Evolutionary conservation across 805 yeast genomes (phyloP), one percentile per base, ranked within the genome.

Genomic region (Wickerhamomyces sydowiorum): DNA sequence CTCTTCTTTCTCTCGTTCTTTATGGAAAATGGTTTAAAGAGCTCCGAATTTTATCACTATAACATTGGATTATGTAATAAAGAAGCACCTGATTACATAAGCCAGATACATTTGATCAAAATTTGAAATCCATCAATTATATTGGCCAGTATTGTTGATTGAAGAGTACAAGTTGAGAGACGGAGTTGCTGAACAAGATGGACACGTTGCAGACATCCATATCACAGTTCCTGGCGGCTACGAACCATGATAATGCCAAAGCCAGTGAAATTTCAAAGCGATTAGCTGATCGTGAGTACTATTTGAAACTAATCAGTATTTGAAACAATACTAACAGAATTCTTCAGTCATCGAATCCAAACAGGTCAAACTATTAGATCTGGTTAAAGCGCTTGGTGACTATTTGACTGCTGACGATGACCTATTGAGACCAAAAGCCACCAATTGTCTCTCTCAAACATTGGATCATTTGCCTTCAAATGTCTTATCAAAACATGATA

Each of bases 321-420:
- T 24, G 27, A 12, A 24, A 10, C 15, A 27, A 27, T 14, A 12
- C 30, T 12, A 12, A 27, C 15, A 27, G 8, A 6, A 12, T 36
- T 10, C 7, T 23, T 23, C 7, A 54, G 60, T 38, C n/a, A 53
- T 60, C 33, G 52, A 52, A 29, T 20, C 46, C 8, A 60, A 56
- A 25, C 42, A 53, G 8, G 42, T 62, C 2, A 68, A 64, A 38
- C 50, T 82, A 20, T 60, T 83, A 14, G 75, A 73, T 37, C 64
- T 85, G 34, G 76, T 86, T 8, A 69, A 75, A 36, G 57, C 67
- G 2, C 63, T 86, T 23, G 88, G 86, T n/a, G 77, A 75, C 22
- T 67, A 72, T 38, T 64, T 86, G 23, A 80, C 86, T 1, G 75
- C 83, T 3, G 82, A 77, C 7, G 79, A 78, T 45, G 75, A 72